A percentile compares a stretch with the other conserved stretches of the same genome.
Evolutionary conservation across 257 asterid species (phyloP).

Genomic region (Solanum bulbocastanum): DNA sequence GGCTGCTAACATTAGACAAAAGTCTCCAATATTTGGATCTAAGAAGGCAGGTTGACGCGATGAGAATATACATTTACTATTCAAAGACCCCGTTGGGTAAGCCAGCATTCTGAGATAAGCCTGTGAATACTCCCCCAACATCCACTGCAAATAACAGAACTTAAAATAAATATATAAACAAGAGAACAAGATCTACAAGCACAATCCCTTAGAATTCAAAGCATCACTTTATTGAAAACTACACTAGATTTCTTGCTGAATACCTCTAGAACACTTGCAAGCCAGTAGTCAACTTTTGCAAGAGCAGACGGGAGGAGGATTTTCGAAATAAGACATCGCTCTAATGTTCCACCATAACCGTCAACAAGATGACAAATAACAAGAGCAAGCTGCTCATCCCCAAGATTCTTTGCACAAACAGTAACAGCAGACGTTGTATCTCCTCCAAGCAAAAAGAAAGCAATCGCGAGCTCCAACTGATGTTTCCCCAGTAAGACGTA

Average conservation of each 20-base stretch:
- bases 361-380: slow-evolving; percentile 88
- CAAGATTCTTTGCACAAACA: slow-evolving; percentile 86
- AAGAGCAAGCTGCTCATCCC: slow-evolving; percentile 97
- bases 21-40: slow-evolving; percentile 86
- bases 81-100: slow-evolving; percentile 28
- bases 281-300: slow-evolving; percentile 68
- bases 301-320: slow-evolving; percentile 83
- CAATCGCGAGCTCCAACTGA: slow-evolving; percentile 90
- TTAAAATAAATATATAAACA: slow-evolving; percentile 5
- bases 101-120: slow-evolving; percentile 67
- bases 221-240: background rate
- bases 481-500: slow-evolving; percentile 93
- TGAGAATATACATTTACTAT: slow-evolving; percentile 35
- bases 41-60: slow-evolving; percentile 49
- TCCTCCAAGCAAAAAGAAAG: slow-evolving; percentile 98
- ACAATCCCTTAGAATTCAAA: slow-evolving; percentile 2
- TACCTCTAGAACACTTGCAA: slow-evolving; percentile 89
- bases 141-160: slow-evolving; percentile 56
- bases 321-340: slow-evolving; percentile 53
- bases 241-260: slow-evolving; percentile 2
- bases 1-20: slow-evolving; percentile 74
- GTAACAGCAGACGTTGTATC: slow-evolving; percentile 87
- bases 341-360: slow-evolving; percentile 74
- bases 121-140: slow-evolving; percentile 59
- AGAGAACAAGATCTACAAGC: slow-evolving; percentile 4